phyloP scores from a whole-genome alignment of 106 monocot species.

The Dendrobium catenatum region DNA sequence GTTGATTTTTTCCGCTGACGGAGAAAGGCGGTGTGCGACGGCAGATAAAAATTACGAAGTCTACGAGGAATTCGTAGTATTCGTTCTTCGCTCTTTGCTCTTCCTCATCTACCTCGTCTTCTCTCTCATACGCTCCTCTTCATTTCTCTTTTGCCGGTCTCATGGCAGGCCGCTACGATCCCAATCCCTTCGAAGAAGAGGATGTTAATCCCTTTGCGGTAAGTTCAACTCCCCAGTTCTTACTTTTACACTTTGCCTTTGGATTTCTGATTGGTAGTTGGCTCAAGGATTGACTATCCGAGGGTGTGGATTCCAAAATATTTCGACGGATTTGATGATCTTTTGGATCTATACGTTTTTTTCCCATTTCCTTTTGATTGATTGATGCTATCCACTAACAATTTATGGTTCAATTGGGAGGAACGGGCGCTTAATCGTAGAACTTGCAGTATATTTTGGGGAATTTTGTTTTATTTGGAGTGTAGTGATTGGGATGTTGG shows the following conservation, averaged over 20 bases:
- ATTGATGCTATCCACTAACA: neutral
- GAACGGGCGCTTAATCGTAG: neutral
- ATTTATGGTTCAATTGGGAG: neutral
- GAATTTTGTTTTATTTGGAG: neutral
- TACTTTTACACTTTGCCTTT: neutral
- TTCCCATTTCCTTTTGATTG: neutral
- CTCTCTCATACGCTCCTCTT: neutral
- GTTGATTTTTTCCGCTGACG: neutral
- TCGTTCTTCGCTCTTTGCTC: neutral
- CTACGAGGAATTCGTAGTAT: neutral
- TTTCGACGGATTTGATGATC: neutral
- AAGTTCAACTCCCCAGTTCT: slow-evolving; percentile 1
- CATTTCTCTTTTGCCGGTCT: neutral
- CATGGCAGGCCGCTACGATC: slow-evolving; percentile 60
- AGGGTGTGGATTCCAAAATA: neutral
- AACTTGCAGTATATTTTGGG: neutral
- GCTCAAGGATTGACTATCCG: neutral
- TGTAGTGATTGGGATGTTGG: neutral
- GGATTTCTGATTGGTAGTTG: neutral
- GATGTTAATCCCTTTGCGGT: slow-evolving; percentile 77
- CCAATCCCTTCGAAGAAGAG: slow-evolving; percentile 69
- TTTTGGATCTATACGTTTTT: neutral
- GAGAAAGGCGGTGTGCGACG: neutral
- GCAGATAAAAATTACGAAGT: neutral
- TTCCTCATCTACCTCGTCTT: neutral